These are phyloP conservation scores for Colletotrichum kahawae DNA, from an alignment of 2,329 filamentous ascomycete species.

Conservation along the genomic window DNA sequence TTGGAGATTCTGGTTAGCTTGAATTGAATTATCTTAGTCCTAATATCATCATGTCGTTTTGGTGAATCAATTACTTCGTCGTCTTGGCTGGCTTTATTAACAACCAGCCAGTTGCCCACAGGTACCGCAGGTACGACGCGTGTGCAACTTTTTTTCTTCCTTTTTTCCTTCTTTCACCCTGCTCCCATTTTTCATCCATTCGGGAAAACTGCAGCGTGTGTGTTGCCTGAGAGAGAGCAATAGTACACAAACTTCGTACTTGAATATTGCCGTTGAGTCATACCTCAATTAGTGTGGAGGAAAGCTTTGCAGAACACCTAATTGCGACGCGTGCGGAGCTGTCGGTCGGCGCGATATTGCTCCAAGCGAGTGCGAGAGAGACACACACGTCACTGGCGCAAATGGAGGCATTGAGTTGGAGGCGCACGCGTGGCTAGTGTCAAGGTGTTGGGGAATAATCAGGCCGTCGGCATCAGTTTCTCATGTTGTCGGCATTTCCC, in stretches of 20 bases:
- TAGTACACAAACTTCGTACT: too few species aligned
- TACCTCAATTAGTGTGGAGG: too few species aligned
- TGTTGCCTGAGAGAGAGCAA: too few species aligned
- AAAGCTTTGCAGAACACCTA: background rate
- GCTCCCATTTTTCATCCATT: too few species aligned
- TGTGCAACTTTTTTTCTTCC: too few species aligned
- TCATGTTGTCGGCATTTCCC: background rate
- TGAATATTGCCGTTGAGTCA: too few species aligned
- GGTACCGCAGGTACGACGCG: background rate
- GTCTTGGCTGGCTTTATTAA: background rate
- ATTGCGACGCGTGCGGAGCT: background rate
- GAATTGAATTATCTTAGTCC: background rate
- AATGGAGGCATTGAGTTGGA: background rate
- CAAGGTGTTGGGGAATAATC: background rate
- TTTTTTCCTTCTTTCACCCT: too few species aligned
- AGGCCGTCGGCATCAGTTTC: background rate
- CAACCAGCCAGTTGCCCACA: background rate
- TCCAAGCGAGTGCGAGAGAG: background rate
- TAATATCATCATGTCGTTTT: background rate
- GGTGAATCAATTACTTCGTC: background rate
- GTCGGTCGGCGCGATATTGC: background rate
- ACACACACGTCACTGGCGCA: background rate
- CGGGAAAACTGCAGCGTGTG: too few species aligned
- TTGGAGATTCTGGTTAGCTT: rapidly evolving
- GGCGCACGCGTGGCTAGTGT: background rate